phyloP scores from a whole-genome alignment of 164 flowering plant species.

The Umbellularia californica region DNA sequence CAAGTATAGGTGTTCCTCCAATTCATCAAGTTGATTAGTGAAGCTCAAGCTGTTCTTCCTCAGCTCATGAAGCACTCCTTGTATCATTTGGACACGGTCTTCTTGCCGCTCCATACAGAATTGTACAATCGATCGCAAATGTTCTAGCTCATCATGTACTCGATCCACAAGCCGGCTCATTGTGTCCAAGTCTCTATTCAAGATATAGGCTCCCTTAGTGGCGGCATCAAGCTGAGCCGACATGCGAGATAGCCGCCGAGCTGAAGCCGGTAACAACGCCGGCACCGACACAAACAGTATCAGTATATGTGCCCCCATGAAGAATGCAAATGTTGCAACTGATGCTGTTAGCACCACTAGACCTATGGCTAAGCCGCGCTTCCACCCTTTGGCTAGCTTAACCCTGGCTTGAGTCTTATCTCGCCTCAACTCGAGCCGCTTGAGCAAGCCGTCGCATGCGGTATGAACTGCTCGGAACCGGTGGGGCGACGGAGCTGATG shows the following conservation, averaged over 20 bases:
- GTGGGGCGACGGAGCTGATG: conserved; percentile 23
- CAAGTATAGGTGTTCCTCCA: conserved; percentile 69
- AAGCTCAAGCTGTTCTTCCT: conserved; percentile 43
- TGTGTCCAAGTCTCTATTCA: conserved; percentile 66
- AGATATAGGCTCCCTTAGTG: conserved; percentile 60
- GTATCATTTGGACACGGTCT: conserved; percentile 27
- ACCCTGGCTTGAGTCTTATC: conserved; percentile 41
- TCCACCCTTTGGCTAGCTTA: conserved; percentile 20
- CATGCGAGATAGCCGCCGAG: conserved; percentile 18
- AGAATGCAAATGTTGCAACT: conserved; percentile 19
- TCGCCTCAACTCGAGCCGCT: conserved; percentile 49
- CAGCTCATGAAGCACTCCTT: conserved; percentile 49
- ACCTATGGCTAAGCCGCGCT: conserved; percentile 37
- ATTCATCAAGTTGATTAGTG: conserved; percentile 60
- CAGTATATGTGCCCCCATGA: conserved; percentile 36
- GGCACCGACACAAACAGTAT: conserved; percentile 43
- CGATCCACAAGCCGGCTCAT: conserved; percentile 59
- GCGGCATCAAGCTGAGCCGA: conserved; percentile 63
- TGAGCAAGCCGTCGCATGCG: conserved; percentile 37
- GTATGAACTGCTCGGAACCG: conserved; percentile 35
- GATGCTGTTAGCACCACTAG: conserved; percentile 45
- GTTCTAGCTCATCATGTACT: conserved; percentile 59
- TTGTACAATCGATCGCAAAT: conserved; percentile 27
- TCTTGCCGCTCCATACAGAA: conserved; percentile 38
- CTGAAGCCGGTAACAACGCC: conserved; percentile 28